Evolutionary conservation across 306 rosid species (phyloP).

Genomic region (Cucumis cinereus): DNA sequence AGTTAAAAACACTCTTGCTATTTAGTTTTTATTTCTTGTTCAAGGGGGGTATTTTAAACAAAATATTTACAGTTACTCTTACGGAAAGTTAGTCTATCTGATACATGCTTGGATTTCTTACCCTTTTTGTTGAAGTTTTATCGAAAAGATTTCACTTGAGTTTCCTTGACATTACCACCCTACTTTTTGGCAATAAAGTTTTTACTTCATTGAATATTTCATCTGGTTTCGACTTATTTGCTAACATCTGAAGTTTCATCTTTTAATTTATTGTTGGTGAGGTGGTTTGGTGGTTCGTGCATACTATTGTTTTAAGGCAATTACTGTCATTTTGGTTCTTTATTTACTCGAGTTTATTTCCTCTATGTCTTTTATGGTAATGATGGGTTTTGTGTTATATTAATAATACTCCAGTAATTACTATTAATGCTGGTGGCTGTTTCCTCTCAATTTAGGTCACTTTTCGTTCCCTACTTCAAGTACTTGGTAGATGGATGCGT

Average conservation of each 20-base stretch:
- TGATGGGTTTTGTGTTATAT: not conserved
- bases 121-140: not conserved
- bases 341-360: not conserved
- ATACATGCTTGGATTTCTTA: not conserved
- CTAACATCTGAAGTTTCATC: not conserved
- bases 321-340: not conserved
- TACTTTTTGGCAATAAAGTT: not conserved
- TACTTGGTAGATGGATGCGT: conserved; percentile 68
- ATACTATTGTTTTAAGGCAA: not conserved
- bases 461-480: conserved; percentile 91
- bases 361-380: not conserved
- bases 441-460: conserved; percentile 42
- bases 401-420: not conserved
- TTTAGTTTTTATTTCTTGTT: not conserved
- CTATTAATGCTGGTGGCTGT: not conserved
- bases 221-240: not conserved
- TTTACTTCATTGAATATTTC: not conserved
- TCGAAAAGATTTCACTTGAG: not conserved
- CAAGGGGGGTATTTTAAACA: not conserved
- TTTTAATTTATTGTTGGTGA: not conserved
- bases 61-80: not conserved
- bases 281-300: not conserved
- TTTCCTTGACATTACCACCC: not conserved
- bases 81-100: not conserved
- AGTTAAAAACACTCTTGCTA: not conserved